Evolutionary conservation across 1,284 basidiomycete genomes (phyloP).

Genomic region (Microbotryum lychnidis-dioicae): DNA sequence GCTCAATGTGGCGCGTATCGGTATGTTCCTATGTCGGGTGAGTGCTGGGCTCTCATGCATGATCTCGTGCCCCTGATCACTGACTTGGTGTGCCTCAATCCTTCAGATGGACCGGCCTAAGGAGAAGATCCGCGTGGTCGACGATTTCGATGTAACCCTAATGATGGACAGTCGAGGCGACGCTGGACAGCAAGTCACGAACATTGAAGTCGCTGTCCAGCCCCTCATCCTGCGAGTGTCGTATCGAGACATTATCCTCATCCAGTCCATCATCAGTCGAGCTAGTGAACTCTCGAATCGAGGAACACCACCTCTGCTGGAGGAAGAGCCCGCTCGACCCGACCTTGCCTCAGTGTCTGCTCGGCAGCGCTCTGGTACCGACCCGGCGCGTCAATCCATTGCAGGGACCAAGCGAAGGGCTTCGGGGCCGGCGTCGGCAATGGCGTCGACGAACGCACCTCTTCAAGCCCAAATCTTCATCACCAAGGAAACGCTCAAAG

Average conservation of each 20-base stretch:
- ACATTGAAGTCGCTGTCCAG: slow-evolving; percentile 67
- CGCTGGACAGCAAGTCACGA: slow-evolving; percentile 65
- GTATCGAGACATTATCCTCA: slow-evolving; percentile 83
- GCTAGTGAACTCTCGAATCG: slow-evolving; percentile 61
- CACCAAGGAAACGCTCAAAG: slow-evolving; percentile 71
- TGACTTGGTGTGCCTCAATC: background rate
- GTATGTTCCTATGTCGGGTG: slow-evolving; percentile 77
- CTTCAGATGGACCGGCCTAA: slow-evolving; percentile 65
- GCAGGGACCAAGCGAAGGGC: no score
- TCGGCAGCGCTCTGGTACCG: slow-evolving; percentile 2
- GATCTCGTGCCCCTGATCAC: background rate
- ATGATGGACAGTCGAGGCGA: slow-evolving; percentile 76
- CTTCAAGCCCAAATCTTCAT: slow-evolving; percentile 51
- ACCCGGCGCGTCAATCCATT: slow-evolving; percentile 5
- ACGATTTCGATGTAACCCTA: slow-evolving; percentile 82
- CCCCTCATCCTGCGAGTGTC: slow-evolving; percentile 87
- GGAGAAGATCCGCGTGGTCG: slow-evolving; percentile 84
- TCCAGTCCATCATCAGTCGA: slow-evolving; percentile 79
- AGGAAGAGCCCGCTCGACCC: background rate
- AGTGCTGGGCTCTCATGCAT: background rate
- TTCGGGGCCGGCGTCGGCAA: background rate
- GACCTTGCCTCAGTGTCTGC: background rate
- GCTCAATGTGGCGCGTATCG: slow-evolving; percentile 70
- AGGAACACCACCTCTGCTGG: slow-evolving; percentile 9
- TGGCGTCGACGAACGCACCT: slow-evolving; percentile 42